A percentile compares a stretch with the other conserved stretches of the same genome.
Conservation (phyloP, 768 basidiomycete species). For the Termitomyces sp. region DNA sequence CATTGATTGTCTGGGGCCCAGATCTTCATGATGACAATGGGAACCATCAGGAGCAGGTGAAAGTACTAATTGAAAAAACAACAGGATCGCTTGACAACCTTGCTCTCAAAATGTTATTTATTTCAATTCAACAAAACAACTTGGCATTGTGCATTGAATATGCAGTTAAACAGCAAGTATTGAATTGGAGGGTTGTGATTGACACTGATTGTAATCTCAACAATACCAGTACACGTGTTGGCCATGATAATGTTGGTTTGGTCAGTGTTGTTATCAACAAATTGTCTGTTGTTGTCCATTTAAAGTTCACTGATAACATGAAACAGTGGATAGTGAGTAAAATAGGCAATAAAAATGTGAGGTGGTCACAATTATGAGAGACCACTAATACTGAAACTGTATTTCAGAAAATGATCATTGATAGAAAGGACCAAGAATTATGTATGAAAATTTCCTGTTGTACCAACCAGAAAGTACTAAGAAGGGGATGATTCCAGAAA, state of each 20-base stretch:
- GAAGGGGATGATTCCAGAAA: not conserved
- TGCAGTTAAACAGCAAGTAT: not conserved
- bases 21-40: not conserved
- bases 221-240: not conserved
- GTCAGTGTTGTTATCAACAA: not conserved
- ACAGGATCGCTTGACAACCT: not conserved
- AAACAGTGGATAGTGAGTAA: not conserved
- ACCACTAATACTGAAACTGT: not conserved
- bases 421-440: not conserved
- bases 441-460: not conserved
- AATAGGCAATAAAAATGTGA: not conserved
- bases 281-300: not conserved
- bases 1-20: not conserved
- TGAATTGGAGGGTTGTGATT: no score
- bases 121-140: not conserved
- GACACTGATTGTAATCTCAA: no score
- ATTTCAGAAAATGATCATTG: not conserved
- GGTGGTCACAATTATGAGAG: not conserved
- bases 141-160: not conserved
- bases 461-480: not conserved
- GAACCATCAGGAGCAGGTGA: not conserved
- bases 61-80: not conserved
- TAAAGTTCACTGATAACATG: not conserved
- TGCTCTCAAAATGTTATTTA: not conserved
- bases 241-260: not conserved